phyloP scores from a whole-genome alignment of 208 protist genomes.

The Acanthamoeba triangularis region DNA sequence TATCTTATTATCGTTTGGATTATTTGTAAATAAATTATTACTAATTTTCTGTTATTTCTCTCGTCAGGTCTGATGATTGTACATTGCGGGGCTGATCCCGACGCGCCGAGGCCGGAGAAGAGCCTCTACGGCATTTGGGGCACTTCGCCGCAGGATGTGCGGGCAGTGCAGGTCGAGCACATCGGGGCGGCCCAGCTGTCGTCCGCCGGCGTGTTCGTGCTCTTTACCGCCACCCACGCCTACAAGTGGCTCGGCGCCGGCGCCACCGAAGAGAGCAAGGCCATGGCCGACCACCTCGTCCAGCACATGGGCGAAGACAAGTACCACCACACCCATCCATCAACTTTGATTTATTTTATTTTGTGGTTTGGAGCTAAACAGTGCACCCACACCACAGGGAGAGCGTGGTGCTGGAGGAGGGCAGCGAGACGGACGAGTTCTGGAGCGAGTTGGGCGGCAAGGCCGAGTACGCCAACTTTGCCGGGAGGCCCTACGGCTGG shows the following conservation, averaged over 20 bases:
- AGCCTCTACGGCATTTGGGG: slow-evolving; percentile 15
- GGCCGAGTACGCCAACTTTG: slow-evolving; percentile 73
- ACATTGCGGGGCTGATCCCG: slow-evolving; percentile 8
- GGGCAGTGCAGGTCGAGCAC: slow-evolving; percentile 42
- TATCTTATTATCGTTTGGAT: no score
- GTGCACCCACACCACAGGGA: slow-evolving; percentile 59
- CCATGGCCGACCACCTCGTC: slow-evolving; percentile 17
- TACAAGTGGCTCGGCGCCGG: slow-evolving; percentile 77
- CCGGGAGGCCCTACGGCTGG: slow-evolving; percentile 49
- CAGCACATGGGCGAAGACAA: slow-evolving; percentile 18
- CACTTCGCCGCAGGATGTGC: not conserved
- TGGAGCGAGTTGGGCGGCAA: slow-evolving; percentile 76
- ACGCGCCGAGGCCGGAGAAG: slow-evolving; percentile 1
- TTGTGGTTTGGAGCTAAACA: no score
- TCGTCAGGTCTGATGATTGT: slow-evolving; percentile 6
- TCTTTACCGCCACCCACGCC: slow-evolving; percentile 47
- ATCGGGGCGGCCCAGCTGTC: slow-evolving; percentile 51
- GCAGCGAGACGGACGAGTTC: slow-evolving; percentile 75
- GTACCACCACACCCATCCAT: not conserved
- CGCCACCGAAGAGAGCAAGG: slow-evolving; percentile 47
- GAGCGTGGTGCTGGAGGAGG: slow-evolving; percentile 24
- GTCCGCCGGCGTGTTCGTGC: slow-evolving; percentile 79
- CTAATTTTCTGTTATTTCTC: no score
- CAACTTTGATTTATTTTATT: not conserved
- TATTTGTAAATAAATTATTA: no score